Conservation (phyloP, 2,329 filamentous ascomycete genomes). For the Colletotrichum theobromicola region DNA sequence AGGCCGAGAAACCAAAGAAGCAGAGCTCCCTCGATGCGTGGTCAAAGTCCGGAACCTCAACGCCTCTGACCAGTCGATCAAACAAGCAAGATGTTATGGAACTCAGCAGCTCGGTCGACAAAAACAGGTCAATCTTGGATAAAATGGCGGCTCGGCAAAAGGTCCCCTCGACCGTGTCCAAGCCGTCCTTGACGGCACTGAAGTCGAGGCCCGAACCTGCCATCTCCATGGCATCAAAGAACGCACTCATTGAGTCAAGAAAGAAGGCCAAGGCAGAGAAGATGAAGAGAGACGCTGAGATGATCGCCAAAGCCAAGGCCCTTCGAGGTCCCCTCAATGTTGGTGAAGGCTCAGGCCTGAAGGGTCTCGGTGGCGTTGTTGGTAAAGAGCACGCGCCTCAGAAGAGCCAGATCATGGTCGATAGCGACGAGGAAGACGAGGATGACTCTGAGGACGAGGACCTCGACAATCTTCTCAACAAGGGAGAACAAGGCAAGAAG, state of each 20-base stretch:
- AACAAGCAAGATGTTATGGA: slow-evolving; percentile 54
- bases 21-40: slow-evolving; percentile 67
- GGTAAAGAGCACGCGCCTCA: slow-evolving; percentile 80
- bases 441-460: slow-evolving; percentile 63
- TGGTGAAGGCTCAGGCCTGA: slow-evolving; percentile 80
- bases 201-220: slow-evolving; percentile 14
- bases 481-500: slow-evolving; percentile 52
- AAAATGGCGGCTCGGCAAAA: slow-evolving; percentile 44
- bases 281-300: slow-evolving; percentile 73
- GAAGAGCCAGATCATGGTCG: slow-evolving; percentile 90
- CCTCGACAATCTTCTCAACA: slow-evolving; percentile 52
- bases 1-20: slow-evolving; percentile 50
- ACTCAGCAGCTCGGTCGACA: slow-evolving; percentile 52
- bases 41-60: slow-evolving; percentile 54
- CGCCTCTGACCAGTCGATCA: slow-evolving; percentile 33
- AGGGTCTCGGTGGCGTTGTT: slow-evolving; percentile 69
- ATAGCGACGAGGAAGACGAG: slow-evolving; percentile 69
- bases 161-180: slow-evolving; percentile 3
- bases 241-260: slow-evolving; percentile 25
- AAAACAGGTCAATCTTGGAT: slow-evolving; percentile 48
- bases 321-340: slow-evolving; percentile 60
- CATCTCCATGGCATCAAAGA: slow-evolving; percentile 7
- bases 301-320: slow-evolving; percentile 73
- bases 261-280: slow-evolving; percentile 63
- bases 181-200: slow-evolving; percentile 1